Conservation (phyloP, 2,329 filamentous ascomycete species). For the Colletotrichum tabaci region DNA sequence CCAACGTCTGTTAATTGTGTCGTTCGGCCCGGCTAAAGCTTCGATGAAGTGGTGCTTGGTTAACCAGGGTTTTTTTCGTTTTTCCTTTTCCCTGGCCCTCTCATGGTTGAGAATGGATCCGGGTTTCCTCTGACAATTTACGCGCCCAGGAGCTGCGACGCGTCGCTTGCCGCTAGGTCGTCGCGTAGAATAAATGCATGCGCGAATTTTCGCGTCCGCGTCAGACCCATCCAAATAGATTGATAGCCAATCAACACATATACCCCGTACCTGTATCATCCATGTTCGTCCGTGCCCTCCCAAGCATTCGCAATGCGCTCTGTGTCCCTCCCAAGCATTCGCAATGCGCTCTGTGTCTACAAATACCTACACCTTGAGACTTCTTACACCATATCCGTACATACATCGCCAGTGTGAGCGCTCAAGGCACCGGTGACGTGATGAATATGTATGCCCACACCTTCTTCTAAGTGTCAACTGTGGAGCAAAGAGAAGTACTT, state of each 20-base stretch:
- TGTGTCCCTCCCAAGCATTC: not conserved
- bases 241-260: slow-evolving; percentile 25
- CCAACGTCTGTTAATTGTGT: not conserved
- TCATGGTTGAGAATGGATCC: slow-evolving; percentile 5
- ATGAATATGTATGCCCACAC: not conserved
- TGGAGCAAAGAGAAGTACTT: not conserved
- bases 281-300: not conserved
- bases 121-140: slow-evolving; percentile 7
- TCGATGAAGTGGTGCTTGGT: not conserved
- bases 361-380: too few relatives aligned
- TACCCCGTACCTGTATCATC: not conserved
- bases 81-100: not conserved
- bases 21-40: not conserved
- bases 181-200: not conserved
- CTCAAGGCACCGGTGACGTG: not conserved
- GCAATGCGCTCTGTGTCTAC: too few relatives aligned
- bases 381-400: not conserved
- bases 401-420: not conserved
- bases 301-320: too few relatives aligned
- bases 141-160: slow-evolving; percentile 20
- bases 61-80: not conserved
- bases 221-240: slow-evolving; percentile 1
- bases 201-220: slow-evolving; percentile 31
- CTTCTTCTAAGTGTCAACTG: not conserved
- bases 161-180: not conserved